These are phyloP conservation scores for Fistulina hepatica DNA, from an alignment of 1,284 basidiomycete genomes.

Conservation along the genomic window DNA sequence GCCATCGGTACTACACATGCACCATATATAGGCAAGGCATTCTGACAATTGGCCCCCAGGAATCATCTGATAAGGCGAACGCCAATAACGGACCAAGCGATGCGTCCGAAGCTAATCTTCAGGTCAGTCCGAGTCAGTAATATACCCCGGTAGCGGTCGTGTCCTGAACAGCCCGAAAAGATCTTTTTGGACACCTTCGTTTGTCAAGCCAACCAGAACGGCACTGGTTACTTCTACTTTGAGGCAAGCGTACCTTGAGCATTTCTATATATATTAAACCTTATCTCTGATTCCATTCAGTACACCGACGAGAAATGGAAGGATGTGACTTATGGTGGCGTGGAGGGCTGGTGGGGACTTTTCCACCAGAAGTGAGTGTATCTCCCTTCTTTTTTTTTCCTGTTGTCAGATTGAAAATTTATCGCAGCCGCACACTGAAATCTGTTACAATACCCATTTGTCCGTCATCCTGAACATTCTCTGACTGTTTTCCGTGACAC, in stretches of 20 bases:
- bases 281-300: slow-evolving; percentile 28
- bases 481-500: background rate
- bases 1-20: slow-evolving; percentile 53
- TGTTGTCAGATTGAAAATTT: background rate
- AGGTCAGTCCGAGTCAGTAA: slow-evolving; percentile 26
- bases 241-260: slow-evolving; percentile 36
- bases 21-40: background rate
- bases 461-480: background rate
- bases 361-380: slow-evolving; percentile 34
- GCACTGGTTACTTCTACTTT: slow-evolving; percentile 81
- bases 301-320: slow-evolving; percentile 86
- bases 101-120: slow-evolving; percentile 62
- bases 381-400: slow-evolving; percentile 21
- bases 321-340: slow-evolving; percentile 64
- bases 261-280: slow-evolving; percentile 3
- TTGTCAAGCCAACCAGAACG: slow-evolving; percentile 76
- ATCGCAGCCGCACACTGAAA: background rate
- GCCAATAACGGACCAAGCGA: slow-evolving; percentile 53
- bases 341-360: slow-evolving; percentile 63
- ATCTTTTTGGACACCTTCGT: slow-evolving; percentile 78
- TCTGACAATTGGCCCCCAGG: slow-evolving; percentile 25
- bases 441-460: background rate
- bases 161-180: slow-evolving; percentile 22
- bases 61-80: slow-evolving; percentile 44
- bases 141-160: slow-evolving; percentile 7